Conservation (phyloP, 2,329 filamentous ascomycete genomes). For the Hymenoscyphus albidus region DNA sequence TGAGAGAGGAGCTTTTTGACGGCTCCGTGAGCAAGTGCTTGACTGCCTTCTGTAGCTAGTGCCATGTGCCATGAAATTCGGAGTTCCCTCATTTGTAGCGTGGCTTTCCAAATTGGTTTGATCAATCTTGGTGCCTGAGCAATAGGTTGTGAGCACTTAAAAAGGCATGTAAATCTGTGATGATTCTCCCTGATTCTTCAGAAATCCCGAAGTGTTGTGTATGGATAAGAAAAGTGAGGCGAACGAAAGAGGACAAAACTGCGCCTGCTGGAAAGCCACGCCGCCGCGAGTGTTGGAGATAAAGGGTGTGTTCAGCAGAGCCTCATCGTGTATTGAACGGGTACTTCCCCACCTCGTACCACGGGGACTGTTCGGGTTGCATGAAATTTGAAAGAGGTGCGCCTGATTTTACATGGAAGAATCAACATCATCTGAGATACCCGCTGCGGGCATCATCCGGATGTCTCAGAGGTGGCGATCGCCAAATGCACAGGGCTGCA, state of each 20-base stretch:
- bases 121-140: constrained; percentile 7
- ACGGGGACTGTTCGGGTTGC: neutral
- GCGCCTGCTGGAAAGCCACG: constrained; percentile 2
- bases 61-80: constrained; percentile 15
- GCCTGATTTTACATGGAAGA: neutral
- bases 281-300: neutral
- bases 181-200: neutral
- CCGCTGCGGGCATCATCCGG: neutral
- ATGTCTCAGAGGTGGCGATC: constrained; percentile 2
- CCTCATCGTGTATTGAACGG: neutral
- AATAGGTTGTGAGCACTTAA: neutral
- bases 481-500: constrained; percentile 4
- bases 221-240: constrained; percentile 9
- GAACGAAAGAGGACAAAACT: constrained; percentile 5
- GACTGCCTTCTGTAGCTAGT: constrained; percentile 5
- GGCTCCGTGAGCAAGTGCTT: constrained; percentile 11
- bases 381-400: neutral
- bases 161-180: constrained; percentile 1
- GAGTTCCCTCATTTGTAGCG: constrained; percentile 10
- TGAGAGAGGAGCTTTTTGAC: neutral
- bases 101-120: constrained; percentile 1
- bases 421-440: neutral
- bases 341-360: constrained; percentile 4
- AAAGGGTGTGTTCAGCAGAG: neutral
- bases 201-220: constrained; percentile 6